Evolutionary conservation across 1,139 yeast genomes (phyloP), one percentile per base, ranked within the genome.

Genomic region (Candida albicans): DNA sequence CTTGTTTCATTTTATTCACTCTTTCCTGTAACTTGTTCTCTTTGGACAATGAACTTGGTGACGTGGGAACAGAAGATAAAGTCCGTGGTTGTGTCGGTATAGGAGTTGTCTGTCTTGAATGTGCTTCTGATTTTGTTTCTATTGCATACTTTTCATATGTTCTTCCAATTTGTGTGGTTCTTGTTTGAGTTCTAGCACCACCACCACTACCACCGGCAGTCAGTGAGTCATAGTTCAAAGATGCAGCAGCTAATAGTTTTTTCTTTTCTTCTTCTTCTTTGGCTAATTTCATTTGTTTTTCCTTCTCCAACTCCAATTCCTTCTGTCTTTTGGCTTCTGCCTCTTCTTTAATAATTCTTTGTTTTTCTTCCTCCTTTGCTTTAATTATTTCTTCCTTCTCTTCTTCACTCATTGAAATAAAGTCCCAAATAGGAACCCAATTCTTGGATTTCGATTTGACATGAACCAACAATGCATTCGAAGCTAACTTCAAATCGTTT

Each of bases 401-500:
- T 25, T 62, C 70, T 4, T 64, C 72, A n/a, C 56, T 58, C 62
- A 81, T 63, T 2, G 68, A 68, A 45, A 75, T 68, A 50, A 82
- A 82, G 14, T 83, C 86, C 77, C 82, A 77, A 37, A 74, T 53
- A 33, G 75, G 79, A 3, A 82, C 67, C 81, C 93, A 82, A 1
- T 68, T 65, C 33, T 70, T 70, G 8, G 81, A 65, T 38, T 83
- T 70, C 0, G 89, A 78, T 44, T 77, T 81, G 35, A 89, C 63
- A 52, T 84, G 87, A 0, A 95, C 96, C 44, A 81, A 67, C 45
- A 90, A 70, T 1, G 96, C 95, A 55, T 79, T 81, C 0, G 91
- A 82, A 1, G 96, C 84, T 32, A 90, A 69, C 55, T 82, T 86
- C 57, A 91, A 75, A 62, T 91, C 98, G 45, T 87, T 95, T 48